Evolutionary conservation across 169 alveolate genomes (phyloP).

Genomic region (Cryptosporidium sp.): DNA sequence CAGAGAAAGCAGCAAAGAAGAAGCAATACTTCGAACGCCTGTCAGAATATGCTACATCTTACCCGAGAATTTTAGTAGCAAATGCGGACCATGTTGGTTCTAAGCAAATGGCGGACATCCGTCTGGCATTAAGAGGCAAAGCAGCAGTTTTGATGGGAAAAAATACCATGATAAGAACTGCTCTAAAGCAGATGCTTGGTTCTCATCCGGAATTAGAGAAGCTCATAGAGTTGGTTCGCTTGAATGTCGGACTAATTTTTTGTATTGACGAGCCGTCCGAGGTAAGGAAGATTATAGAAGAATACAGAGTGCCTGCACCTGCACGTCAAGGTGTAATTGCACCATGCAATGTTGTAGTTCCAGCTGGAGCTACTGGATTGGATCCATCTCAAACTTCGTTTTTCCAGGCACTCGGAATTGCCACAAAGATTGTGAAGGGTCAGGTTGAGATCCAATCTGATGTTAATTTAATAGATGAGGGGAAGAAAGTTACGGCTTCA

Average conservation of each 20-base stretch:
- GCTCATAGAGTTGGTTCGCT: slow-evolving; percentile 89
- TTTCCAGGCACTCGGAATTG: slow-evolving; percentile 98
- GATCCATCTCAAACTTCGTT: slow-evolving; percentile 99
- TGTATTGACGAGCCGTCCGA: slow-evolving; percentile 94
- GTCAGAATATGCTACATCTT: slow-evolving; percentile 86
- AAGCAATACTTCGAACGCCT: slow-evolving; percentile 89
- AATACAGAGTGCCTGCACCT: slow-evolving; percentile 95
- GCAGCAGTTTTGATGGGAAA: slow-evolving; percentile 96
- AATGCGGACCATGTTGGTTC: slow-evolving; percentile 97
- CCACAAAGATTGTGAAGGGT: slow-evolving; percentile 98
- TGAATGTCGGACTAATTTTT: slow-evolving; percentile 97
- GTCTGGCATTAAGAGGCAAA: slow-evolving; percentile 92
- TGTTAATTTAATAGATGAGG: slow-evolving; percentile 93
- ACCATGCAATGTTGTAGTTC: slow-evolving; percentile 96
- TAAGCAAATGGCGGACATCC: slow-evolving; percentile 93
- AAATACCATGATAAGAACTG: slow-evolving; percentile 96
- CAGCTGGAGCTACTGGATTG: slow-evolving; percentile 99
- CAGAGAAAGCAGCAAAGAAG: slow-evolving; percentile 88
- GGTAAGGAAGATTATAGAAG: slow-evolving; percentile 90
- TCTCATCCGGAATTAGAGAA: slow-evolving; percentile 88
- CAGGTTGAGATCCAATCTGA: slow-evolving; percentile 97
- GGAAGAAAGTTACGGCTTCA: slow-evolving; percentile 96
- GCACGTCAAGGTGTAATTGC: slow-evolving; percentile 98
- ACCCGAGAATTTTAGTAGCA: slow-evolving; percentile 91
- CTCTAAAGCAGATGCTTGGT: slow-evolving; percentile 87